phyloP scores from a whole-genome alignment of 2,329 filamentous ascomycete species.

The Knoxdaviesia proteae region DNA sequence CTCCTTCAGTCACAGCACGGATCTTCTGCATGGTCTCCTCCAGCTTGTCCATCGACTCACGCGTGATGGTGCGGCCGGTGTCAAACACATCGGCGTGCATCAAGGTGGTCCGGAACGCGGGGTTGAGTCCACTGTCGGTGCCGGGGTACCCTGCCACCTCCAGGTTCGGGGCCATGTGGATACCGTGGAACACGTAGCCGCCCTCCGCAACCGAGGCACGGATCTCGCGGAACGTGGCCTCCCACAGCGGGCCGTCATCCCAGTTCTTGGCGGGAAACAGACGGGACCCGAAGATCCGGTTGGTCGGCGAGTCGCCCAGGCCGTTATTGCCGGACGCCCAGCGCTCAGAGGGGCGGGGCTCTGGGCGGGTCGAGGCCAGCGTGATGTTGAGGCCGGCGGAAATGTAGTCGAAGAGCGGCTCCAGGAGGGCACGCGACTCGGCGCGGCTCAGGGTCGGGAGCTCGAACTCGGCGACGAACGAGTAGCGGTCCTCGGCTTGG shows the following conservation, averaged over 20 bases:
- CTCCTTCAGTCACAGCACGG: slow-evolving; percentile 16
- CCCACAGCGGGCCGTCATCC: slow-evolving; percentile 8
- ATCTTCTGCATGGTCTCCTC: slow-evolving; percentile 10
- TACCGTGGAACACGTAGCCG: slow-evolving; percentile 14
- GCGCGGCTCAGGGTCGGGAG: slow-evolving; percentile 10
- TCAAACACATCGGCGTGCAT: slow-evolving; percentile 14
- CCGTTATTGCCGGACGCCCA: slow-evolving; percentile 4
- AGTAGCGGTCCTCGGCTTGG: slow-evolving; percentile 6
- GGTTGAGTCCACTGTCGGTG: slow-evolving; percentile 15
- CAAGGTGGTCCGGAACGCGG: slow-evolving; percentile 19
- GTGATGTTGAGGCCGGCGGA: slow-evolving; percentile 8
- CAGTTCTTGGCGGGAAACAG: slow-evolving; percentile 12
- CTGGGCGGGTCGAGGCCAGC: slow-evolving; percentile 12
- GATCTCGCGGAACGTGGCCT: slow-evolving; percentile 11
- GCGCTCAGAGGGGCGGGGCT: slow-evolving; percentile 5
- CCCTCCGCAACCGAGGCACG: slow-evolving; percentile 14
- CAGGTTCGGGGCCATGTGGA: slow-evolving; percentile 11
- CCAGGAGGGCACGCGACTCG: slow-evolving; percentile 17
- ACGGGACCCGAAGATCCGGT: slow-evolving; percentile 12
- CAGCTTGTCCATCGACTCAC: slow-evolving; percentile 8
- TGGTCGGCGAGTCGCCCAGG: slow-evolving; percentile 11
- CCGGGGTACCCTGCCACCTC: slow-evolving; percentile 12
- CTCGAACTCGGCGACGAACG: slow-evolving; percentile 12
- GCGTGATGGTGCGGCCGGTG: slow-evolving; percentile 6
- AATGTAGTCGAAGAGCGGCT: slow-evolving; percentile 16